Percentiles rank a stretch among this genome's conserved stretches.
Conservation (phyloP, 2,329 filamentous ascomycete species). For the Fusarium denticulatum region DNA sequence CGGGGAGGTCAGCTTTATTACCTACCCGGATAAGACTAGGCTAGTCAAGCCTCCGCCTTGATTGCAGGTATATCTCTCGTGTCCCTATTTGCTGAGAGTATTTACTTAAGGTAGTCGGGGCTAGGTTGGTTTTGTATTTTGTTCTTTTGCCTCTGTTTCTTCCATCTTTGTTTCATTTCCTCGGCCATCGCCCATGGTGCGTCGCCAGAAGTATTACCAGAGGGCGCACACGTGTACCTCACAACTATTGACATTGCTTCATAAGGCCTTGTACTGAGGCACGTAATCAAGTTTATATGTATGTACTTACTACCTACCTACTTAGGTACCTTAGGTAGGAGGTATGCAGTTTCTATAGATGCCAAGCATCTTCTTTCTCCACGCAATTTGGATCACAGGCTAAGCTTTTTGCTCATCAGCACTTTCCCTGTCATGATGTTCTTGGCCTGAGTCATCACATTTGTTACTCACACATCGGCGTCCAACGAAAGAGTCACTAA, state of each 20-base stretch:
- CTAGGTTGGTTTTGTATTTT: not conserved
- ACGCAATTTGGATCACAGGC: not conserved
- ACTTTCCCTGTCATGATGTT: slow-evolving; percentile 6
- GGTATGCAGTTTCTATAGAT: too few species aligned
- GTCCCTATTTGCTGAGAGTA: not conserved
- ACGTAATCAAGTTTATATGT: not conserved
- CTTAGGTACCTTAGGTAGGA: too few species aligned
- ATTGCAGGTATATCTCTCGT: not conserved
- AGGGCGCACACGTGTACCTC: not conserved
- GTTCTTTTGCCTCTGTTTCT: not conserved
- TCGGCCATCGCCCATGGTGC: not conserved
- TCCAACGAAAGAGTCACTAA: not conserved
- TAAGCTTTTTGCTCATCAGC: slow-evolving; percentile 15
- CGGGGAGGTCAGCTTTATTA: not conserved
- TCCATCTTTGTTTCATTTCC: not conserved
- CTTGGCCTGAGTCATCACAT: slow-evolving; percentile 6
- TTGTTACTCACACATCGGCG: not conserved
- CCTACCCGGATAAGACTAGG: not conserved
- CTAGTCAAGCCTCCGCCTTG: not conserved
- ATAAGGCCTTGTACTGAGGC: not conserved
- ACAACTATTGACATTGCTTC: not conserved
- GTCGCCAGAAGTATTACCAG: not conserved
- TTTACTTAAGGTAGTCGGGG: not conserved
- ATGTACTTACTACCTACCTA: not conserved
- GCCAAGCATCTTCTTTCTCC: slow-evolving; percentile 2